Evolutionary conservation across 2,329 filamentous ascomycete species (phyloP), one percentile per base, ranked within the genome.

Genomic region (Penicillium crustosum): DNA sequence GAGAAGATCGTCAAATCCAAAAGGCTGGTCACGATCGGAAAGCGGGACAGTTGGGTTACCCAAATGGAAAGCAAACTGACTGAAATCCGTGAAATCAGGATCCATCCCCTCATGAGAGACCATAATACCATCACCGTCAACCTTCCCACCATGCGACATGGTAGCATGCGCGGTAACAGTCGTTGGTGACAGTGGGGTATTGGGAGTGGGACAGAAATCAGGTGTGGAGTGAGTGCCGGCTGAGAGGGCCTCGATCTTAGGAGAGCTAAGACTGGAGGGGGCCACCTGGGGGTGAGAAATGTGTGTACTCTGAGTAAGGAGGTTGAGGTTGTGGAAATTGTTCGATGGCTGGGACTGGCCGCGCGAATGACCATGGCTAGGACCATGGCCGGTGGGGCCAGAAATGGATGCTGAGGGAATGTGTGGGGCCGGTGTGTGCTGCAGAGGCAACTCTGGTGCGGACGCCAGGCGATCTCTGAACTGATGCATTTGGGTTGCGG

Each of bases 391-490:
- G 21, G 48, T 57, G 51, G 62, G 66, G 49, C 57, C 65, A 19
- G 50, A 69, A 19, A 63, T 59, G 43, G 61, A 65, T 25, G 55
- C 58, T 27, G 63, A 63, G 55, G 59, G 56, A 8, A 55, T 35
- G 7, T 44, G 33, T 49, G 58, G 51, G 57, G 58, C 52, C 6
- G 52, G 44, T 12, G 49, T 19, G 42, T 65, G 62, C 31, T 65
- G 68, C 35, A 72, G 43, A 13, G 69, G 66, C 23, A 73, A 60
- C 35, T 73, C 71, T 0, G 72, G 72, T 6, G 71, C 71, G 17
- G 72, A 74, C 6, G 66, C 70, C 35, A 75, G 58, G 5, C 72
- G 71, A 43, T 74, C 69, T 54, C 72, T 61, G 63, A 73, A 75
- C 12, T 65, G 66, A 27, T 63, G 65, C 60, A 65, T 69, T 50